Base-by-base conservation (phyloP, 2,329 filamentous ascomycete genomes). In the Venturiaceae sp. region DNA sequence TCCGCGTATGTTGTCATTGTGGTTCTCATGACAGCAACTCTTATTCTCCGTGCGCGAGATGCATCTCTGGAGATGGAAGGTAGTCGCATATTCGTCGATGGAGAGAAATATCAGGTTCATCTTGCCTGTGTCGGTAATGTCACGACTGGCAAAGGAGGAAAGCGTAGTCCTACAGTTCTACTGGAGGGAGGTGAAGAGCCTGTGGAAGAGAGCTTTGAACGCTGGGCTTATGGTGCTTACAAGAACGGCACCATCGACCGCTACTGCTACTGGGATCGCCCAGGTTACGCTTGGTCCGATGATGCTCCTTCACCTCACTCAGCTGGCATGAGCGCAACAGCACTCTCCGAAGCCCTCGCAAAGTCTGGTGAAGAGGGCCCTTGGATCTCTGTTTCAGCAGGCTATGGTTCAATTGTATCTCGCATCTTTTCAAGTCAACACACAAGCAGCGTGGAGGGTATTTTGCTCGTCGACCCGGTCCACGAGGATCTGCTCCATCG, bases 201-300 rank as follows among this genome's bases (percentile, higher is more conserved):
- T 0, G 85, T 90, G 16, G 91, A 95, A 69, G 77, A 88, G 64
- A 84, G 86, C 6, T 79, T 99, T 58, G 87, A 91, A 74, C 81
- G 85, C 57, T 90, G 95, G 74, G 88, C 90, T 11, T 83, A 91
- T 60, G 79, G 84, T 58, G 85, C 88, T 1, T 77, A 91, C 63
- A 78, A 83, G 63, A 94, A 94, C 66, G 89, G 90, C 39, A 88
- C 87, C 50, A 94, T 99, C 65, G 77, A 79, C 58, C 85, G 92
- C 60, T 97, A 95, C 75, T 99, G 94, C 78, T 96, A 96, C 72
- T 92, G 90, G 69, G 94, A 99, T 69, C 87, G 94, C 23, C 94
- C 94, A 0, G 94, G 94, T 1, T 82, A 92, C 58, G 92, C 82
- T 6, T 96, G 90, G 85, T 83, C 84, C 52, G 94, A 99, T 72